Percentiles rank a stretch among this genome's conserved stretches.
Conservation (phyloP, 305 asterid genomes). For the Coffea humblotiana region DNA sequence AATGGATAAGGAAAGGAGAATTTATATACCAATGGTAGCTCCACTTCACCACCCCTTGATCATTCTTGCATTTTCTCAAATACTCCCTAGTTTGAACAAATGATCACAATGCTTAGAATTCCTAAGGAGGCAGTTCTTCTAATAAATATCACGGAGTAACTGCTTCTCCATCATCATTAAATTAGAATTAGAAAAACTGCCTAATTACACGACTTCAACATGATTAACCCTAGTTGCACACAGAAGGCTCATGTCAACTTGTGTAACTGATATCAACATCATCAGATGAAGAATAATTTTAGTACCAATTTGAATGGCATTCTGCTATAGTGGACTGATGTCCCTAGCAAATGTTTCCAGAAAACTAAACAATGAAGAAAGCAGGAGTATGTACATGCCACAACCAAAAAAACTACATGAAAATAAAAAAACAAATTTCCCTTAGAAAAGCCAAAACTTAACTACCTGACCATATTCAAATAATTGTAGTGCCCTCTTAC, state of each 20-base stretch:
- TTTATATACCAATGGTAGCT: neutral
- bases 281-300: neutral
- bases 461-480: constrained; percentile 89
- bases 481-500: constrained; percentile 71
- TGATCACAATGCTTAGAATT: neutral
- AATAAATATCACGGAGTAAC: neutral
- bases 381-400: neutral
- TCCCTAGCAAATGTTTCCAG: neutral
- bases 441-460: neutral
- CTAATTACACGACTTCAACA: neutral
- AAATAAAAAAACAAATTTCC: neutral
- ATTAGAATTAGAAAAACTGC: neutral
- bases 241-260: neutral
- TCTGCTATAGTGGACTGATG: neutral
- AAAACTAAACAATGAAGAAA: neutral
- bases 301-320: neutral
- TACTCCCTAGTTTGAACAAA: neutral
- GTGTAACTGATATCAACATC: neutral
- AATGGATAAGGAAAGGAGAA: neutral
- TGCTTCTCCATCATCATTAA: neutral
- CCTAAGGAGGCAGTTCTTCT: neutral
- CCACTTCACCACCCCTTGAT: neutral
- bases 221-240: neutral
- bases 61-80: neutral
- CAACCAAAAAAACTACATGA: neutral